Percentiles rank a stretch among this genome's conserved stretches.
These are phyloP conservation scores for Psilocybe cubensis DNA, from an alignment of 768 basidiomycete genomes.

Conservation along the genomic window DNA sequence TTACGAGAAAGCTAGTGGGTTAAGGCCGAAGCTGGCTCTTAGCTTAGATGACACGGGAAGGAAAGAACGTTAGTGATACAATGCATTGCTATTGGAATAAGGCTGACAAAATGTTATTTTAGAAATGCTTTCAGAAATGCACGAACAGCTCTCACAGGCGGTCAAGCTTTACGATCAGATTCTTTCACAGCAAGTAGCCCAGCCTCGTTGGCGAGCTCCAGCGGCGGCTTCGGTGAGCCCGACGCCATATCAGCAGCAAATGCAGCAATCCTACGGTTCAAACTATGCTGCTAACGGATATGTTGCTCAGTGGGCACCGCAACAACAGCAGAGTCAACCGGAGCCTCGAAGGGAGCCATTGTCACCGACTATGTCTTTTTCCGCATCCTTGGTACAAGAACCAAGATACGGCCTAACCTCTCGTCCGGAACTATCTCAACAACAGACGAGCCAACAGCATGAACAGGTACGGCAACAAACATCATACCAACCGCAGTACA, in stretches of 20 bases:
- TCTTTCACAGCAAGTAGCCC: constrained; percentile 80
- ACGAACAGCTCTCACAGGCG: constrained; percentile 90
- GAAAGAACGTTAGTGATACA: constrained; percentile 69
- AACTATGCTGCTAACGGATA: constrained; percentile 31
- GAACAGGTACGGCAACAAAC: constrained; percentile 11
- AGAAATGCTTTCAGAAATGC: constrained; percentile 94
- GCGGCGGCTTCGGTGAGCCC: constrained; percentile 22
- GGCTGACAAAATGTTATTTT: constrained; percentile 5
- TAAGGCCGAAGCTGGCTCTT: constrained; percentile 82
- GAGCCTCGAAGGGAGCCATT: constrained; percentile 16
- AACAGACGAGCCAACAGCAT: constrained; percentile 20
- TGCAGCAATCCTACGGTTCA: constrained; percentile 31
- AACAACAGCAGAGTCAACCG: constrained; percentile 21
- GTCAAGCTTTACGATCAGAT: constrained; percentile 91
- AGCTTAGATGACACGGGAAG: constrained; percentile 83
- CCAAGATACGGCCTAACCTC: constrained; percentile 21
- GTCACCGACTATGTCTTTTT: constrained; percentile 18
- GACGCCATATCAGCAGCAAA: constrained; percentile 35
- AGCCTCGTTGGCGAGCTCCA: constrained; percentile 63
- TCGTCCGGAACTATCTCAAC: constrained; percentile 13
- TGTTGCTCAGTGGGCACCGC: constrained; percentile 39
- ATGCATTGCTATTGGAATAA: neutral
- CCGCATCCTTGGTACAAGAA: constrained; percentile 23
- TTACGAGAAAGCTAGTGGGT: constrained; percentile 78
- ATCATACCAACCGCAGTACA: constrained; percentile 7